Conservation (phyloP, 768 basidiomycete species). For the Brasilioporus rufonigricans region DNA sequence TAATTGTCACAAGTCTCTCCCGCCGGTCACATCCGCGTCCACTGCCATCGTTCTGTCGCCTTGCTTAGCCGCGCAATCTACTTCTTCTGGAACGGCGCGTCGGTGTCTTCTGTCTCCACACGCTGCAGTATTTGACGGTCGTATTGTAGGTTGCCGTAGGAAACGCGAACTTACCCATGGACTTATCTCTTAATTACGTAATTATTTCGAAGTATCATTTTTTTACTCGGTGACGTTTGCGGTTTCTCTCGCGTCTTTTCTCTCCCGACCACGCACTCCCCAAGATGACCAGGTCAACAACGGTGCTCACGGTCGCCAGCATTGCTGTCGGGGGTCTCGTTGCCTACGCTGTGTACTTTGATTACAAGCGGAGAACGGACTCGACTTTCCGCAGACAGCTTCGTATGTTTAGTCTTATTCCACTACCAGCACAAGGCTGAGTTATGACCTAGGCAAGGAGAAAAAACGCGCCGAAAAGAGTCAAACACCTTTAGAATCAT, state of each 20-base stretch:
- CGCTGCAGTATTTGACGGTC: too few relatives aligned
- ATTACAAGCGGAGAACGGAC: slow-evolving; percentile 91
- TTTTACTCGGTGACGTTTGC: slow-evolving; percentile 10
- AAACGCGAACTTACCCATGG: background rate
- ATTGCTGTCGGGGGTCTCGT: slow-evolving; percentile 54
- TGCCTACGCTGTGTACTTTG: slow-evolving; percentile 91
- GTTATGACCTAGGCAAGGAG: slow-evolving; percentile 66
- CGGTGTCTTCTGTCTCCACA: too few relatives aligned
- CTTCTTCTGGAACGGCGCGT: too few relatives aligned
- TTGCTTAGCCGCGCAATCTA: too few relatives aligned
- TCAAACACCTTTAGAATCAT: slow-evolving; percentile 42
- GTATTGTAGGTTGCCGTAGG: too few relatives aligned
- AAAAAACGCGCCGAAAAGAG: slow-evolving; percentile 84
- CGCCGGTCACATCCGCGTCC: slow-evolving; percentile 14
- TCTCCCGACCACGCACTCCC: slow-evolving; percentile 7
- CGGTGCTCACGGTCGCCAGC: slow-evolving; percentile 40
- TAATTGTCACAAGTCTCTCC: background rate
- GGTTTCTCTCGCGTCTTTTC: background rate
- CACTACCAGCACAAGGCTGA: background rate
- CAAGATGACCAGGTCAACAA: slow-evolving; percentile 34
- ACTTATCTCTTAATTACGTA: slow-evolving; percentile 20
- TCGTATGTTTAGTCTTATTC: slow-evolving; percentile 49
- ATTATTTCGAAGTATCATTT: slow-evolving; percentile 8
- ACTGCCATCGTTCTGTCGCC: too few relatives aligned
- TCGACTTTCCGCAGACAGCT: slow-evolving; percentile 83